Evolutionary conservation across 2,329 filamentous ascomycete genomes (phyloP).

Genomic region (Stemphylium vesicarium): DNA sequence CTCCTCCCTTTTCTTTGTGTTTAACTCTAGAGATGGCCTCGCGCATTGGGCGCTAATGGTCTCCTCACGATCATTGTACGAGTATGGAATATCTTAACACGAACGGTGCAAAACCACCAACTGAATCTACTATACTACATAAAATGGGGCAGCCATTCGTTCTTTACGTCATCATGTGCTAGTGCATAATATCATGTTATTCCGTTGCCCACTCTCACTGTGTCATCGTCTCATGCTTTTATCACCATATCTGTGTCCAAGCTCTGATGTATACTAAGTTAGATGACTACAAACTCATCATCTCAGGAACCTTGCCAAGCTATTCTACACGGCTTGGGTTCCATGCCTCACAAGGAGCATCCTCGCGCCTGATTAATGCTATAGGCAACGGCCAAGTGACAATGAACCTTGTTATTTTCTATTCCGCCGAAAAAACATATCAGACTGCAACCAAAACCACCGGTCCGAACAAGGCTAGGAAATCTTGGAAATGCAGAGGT

Average conservation of each 20-base stretch:
- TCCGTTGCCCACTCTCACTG: constrained; percentile 44
- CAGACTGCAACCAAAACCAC: too few species aligned
- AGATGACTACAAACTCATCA: neutral
- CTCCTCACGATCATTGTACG: constrained; percentile 19
- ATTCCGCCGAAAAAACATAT: too few species aligned
- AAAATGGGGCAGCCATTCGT: constrained; percentile 46
- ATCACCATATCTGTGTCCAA: neutral
- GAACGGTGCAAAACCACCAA: neutral
- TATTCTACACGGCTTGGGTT: neutral
- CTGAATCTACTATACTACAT: constrained; percentile 23
- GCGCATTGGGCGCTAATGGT: neutral
- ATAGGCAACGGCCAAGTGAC: too few species aligned
- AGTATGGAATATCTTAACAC: constrained; percentile 21
- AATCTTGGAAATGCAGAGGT: constrained; percentile 14
- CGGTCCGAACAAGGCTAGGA: too few species aligned
- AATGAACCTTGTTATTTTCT: too few species aligned
- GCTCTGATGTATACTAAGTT: neutral
- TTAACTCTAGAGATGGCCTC: neutral
- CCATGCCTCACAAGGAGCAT: too few species aligned
- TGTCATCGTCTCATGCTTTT: constrained; percentile 4
- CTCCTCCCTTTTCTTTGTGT: neutral
- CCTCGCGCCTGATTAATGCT: too few species aligned
- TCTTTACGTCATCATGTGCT: constrained; percentile 41
- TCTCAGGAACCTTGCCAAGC: neutral
- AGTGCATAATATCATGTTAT: constrained; percentile 44